These are phyloP conservation scores for Tricholoma sp. DNA, from an alignment of 768 basidiomycete species.

Conservation along the genomic window DNA sequence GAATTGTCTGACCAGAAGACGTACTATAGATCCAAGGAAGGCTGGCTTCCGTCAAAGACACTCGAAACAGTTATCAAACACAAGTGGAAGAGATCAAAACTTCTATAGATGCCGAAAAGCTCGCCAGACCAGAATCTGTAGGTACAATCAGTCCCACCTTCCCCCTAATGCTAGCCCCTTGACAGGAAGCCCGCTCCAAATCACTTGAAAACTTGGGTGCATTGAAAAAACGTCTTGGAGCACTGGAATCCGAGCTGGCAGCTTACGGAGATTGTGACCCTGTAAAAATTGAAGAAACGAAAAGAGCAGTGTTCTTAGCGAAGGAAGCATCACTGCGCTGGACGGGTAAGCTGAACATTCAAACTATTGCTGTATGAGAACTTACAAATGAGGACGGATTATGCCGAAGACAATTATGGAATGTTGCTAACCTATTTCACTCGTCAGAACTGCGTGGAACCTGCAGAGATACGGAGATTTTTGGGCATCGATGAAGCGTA, in stretches of 20 bases:
- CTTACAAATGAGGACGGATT: neutral
- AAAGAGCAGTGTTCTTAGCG: constrained; percentile 64
- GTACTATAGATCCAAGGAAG: constrained; percentile 51
- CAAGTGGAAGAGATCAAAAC: constrained; percentile 47
- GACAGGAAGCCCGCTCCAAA: constrained; percentile 52
- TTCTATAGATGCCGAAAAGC: constrained; percentile 46
- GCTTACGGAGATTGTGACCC: constrained; percentile 86
- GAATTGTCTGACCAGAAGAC: neutral
- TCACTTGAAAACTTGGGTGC: constrained; percentile 45
- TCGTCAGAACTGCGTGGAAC: constrained; percentile 52
- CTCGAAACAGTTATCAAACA: constrained; percentile 32
- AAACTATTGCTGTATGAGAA: neutral
- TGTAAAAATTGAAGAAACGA: constrained; percentile 70
- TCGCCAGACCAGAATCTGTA: constrained; percentile 55
- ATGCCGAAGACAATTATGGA: constrained; percentile 58
- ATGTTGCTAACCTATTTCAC: constrained; percentile 62
- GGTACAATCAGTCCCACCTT: constrained; percentile 11
- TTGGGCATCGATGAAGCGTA: constrained; percentile 69
- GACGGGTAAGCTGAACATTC: constrained; percentile 63
- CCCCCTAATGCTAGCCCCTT: neutral
- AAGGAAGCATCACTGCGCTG: constrained; percentile 82
- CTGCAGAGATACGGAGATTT: constrained; percentile 60
- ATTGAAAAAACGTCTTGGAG: constrained; percentile 43
- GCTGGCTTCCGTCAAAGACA: constrained; percentile 45
- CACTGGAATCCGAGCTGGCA: constrained; percentile 62